Base-by-base conservation (phyloP, 208 protist genomes). In the Naegleria fowleri region DNA sequence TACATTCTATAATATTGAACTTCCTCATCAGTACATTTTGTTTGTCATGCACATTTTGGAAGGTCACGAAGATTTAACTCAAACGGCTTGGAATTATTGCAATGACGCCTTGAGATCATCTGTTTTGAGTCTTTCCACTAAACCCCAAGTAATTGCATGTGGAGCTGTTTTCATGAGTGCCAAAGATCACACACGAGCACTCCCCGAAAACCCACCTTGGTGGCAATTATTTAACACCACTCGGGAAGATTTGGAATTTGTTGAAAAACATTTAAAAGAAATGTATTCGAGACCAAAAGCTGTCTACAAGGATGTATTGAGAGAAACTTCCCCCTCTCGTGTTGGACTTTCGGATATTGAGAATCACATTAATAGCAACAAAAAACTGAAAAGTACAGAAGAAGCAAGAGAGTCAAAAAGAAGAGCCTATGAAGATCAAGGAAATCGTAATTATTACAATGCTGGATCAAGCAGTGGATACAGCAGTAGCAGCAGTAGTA, bases 1-100 rank as follows among this genome's bases (percentile, higher is more conserved):
- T 58, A 58, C 22, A 33, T 58, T 88, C 13, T 39, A 88, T 39
- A 88, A 88, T 38, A 58, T 88, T 33, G 85, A 88, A 58, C 22
- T 58, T 6, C 41, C 85, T 36, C 85, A 88, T 58, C 22, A 29
- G 38, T 88, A 58, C 19, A 88, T 88, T 88, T 88, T 88, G 25
- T 88, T 88, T 39, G 33, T 58, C 40, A 39, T 88, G 85, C 85
- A 88, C 40, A 88, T 88, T 58, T 38, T 88, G 9, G 85, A 88
- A 39, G 41, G 13, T 19, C 29, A 79, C 9, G 33, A 58, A n/a
- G 85, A 88, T 58, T 58, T 88, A 25, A 58, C n/a, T 33, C 85
- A 88, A 58, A 58, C 6, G 2, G 39, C 41, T 88, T 88, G 85
- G 85, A 88, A 88, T 58, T 88, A 58, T 88, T 88, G 85, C 38